Conservation (phyloP, 192 early-diverging fungal genomes). For the Rhizophagus sp. region DNA sequence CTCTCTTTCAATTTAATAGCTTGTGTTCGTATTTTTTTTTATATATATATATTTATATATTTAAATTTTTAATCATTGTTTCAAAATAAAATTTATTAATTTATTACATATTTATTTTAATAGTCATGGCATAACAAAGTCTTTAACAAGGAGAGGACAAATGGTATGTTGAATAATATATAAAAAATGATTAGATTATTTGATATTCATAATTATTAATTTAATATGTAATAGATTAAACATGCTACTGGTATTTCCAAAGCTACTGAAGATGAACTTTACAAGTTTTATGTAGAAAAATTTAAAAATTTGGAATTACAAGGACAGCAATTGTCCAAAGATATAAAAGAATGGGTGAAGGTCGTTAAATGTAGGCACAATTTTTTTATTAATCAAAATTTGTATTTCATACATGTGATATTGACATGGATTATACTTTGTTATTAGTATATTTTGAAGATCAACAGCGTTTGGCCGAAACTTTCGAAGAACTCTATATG, state of each 20-base stretch:
- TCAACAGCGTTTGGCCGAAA: conserved; percentile 49
- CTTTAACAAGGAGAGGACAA: conserved; percentile 61
- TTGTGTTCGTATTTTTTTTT: conserved; percentile 17
- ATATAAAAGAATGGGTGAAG: conserved; percentile 49
- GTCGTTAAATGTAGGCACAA: conserved; percentile 44
- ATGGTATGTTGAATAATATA: conserved; percentile 12
- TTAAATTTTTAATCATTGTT: too few species aligned
- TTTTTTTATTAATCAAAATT: background rate
- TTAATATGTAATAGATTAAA: conserved; percentile 39
- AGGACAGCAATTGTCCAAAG: conserved; percentile 51
- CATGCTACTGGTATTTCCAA: conserved; percentile 64
- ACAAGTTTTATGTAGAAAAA: conserved; percentile 56
- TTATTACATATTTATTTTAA: conserved; percentile 10
- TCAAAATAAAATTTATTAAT: background rate
- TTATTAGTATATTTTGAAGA: conserved; percentile 52
- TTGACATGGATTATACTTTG: background rate
- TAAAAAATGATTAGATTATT: background rate
- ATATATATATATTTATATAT: background rate
- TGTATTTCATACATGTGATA: too few species aligned
- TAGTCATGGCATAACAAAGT: conserved; percentile 79
- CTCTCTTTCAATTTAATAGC: background rate
- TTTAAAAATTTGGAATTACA: conserved; percentile 56
- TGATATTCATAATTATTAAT: background rate
- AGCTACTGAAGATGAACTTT: conserved; percentile 58
- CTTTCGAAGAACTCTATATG: conserved; percentile 62